Conservation (phyloP, 75 land plant genomes). For the Selaginella moellendorffii region DNA sequence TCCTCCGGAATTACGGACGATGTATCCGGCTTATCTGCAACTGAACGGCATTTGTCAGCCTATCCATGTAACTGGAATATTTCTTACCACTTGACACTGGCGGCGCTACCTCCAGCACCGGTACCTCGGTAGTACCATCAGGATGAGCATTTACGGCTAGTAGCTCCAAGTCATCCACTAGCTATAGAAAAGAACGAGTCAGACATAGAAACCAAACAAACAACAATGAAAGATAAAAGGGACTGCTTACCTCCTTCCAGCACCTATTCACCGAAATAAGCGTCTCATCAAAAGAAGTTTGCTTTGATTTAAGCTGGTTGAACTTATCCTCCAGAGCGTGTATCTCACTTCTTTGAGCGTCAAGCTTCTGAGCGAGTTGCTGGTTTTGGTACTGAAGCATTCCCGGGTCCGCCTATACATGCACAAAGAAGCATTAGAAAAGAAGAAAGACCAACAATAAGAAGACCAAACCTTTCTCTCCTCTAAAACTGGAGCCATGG, state of each 20-base stretch:
- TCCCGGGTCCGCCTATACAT: slow-evolving; percentile 51
- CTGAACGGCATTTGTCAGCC: background rate
- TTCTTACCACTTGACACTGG: background rate
- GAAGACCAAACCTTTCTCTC: slow-evolving; percentile 59
- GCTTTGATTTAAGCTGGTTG: slow-evolving; percentile 39
- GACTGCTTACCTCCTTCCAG: slow-evolving; percentile 56
- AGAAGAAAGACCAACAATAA: background rate
- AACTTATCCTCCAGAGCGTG: slow-evolving; percentile 42
- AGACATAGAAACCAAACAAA: background rate
- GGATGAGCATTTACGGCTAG: background rate
- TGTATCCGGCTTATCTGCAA: slow-evolving; percentile 25
- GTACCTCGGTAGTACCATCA: background rate
- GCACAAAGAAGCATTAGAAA: background rate
- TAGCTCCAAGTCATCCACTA: slow-evolving; percentile 3
- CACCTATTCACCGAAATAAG: slow-evolving; percentile 38
- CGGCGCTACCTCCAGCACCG: background rate
- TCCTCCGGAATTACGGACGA: slow-evolving; percentile 30
- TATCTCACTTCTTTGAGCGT: slow-evolving; percentile 64
- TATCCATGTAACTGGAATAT: background rate
- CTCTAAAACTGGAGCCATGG: slow-evolving; percentile 37
- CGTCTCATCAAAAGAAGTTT: slow-evolving; percentile 43
- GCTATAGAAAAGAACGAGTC: background rate
- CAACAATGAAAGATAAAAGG: too few species aligned
- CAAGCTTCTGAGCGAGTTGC: slow-evolving; percentile 71
- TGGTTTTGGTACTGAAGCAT: slow-evolving; percentile 88